Conservation (phyloP, 108 stramenopile species). For the Fragilaria crotonensis region DNA sequence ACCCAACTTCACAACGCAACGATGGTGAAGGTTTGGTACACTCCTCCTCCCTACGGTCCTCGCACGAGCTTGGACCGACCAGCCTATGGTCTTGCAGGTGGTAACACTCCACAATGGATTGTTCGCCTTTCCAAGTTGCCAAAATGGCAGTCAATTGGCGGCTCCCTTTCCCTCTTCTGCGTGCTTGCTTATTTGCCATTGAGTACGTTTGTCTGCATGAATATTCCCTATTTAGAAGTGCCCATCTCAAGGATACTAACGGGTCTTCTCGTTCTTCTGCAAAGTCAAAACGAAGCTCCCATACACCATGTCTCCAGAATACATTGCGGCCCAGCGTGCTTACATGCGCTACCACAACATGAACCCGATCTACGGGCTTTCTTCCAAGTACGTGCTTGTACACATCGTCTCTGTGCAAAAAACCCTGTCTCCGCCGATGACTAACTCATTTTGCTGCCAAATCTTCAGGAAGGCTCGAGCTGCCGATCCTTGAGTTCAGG, state of each 20-base stretch:
- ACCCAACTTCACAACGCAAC: slow-evolving; percentile 6
- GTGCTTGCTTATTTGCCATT: slow-evolving; percentile 64
- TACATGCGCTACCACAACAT: slow-evolving; percentile 94
- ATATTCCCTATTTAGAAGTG: not conserved
- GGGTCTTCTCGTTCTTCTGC: not conserved
- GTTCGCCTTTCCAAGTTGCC: slow-evolving; percentile 51
- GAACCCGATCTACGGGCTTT: slow-evolving; percentile 84
- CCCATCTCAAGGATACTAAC: not conserved
- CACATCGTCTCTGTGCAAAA: too few relatives aligned
- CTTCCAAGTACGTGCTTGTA: slow-evolving; percentile 52
- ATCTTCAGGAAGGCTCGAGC: too few relatives aligned
- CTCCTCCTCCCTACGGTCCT: slow-evolving; percentile 77
- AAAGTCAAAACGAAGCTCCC: slow-evolving; percentile 52
- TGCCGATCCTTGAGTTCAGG: too few relatives aligned
- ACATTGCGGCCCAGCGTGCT: slow-evolving; percentile 74
- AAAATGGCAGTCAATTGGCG: slow-evolving; percentile 37
- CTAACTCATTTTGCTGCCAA: too few relatives aligned
- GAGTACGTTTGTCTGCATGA: slow-evolving; percentile 42
- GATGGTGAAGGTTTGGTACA: slow-evolving; percentile 76
- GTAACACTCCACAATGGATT: slow-evolving; percentile 24
- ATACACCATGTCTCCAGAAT: slow-evolving; percentile 72
- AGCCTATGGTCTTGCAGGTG: slow-evolving; percentile 37
- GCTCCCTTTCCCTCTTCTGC: slow-evolving; percentile 18
- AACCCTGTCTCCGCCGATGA: too few relatives aligned
- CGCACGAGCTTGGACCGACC: slow-evolving; percentile 68